A percentile compares a stretch with the other conserved stretches of the same genome.
Conservation (phyloP, 2,329 filamentous ascomycete genomes). For the Fusarium chaquense region DNA sequence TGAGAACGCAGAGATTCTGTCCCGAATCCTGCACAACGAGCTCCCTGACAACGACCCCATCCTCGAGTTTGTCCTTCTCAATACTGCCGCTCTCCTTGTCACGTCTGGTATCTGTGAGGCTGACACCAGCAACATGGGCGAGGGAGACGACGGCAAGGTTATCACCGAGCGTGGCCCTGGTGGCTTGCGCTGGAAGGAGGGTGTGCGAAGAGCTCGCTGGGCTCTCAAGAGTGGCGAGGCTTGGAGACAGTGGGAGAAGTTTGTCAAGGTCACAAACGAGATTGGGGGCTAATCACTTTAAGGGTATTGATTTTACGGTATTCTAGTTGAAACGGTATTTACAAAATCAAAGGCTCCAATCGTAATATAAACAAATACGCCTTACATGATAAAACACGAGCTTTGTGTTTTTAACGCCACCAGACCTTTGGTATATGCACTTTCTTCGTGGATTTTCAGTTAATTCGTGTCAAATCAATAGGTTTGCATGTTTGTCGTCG, state of each 20-base stretch:
- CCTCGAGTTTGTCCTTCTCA: conserved; percentile 93
- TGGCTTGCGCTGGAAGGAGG: conserved; percentile 94
- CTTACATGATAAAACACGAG: neutral
- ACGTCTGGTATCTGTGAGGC: conserved; percentile 88
- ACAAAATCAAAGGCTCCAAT: conserved; percentile 7
- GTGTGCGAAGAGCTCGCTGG: conserved; percentile 87
- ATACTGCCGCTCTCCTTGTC: conserved; percentile 89
- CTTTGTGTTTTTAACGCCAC: neutral
- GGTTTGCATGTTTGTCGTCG: conserved; percentile 11
- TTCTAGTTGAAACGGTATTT: conserved; percentile 6
- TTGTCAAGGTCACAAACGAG: conserved; percentile 84
- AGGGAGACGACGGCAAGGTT: conserved; percentile 83
- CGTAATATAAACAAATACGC: conserved; percentile 15
- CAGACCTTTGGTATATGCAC: conserved; percentile 26
- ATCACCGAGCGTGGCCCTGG: conserved; percentile 86
- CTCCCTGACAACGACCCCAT: conserved; percentile 83
- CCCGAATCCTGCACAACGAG: conserved; percentile 79
- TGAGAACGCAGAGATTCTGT: conserved; percentile 88
- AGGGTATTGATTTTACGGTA: neutral
- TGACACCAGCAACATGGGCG: conserved; percentile 82
- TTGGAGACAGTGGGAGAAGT: conserved; percentile 83
- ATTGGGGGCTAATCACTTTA: conserved; percentile 46
- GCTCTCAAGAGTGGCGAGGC: conserved; percentile 88
- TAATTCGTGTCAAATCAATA: neutral
- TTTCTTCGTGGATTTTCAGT: conserved; percentile 16